Base-by-base conservation (phyloP, 108 stramenopile species). In the Parietichytrium sp. region DNA sequence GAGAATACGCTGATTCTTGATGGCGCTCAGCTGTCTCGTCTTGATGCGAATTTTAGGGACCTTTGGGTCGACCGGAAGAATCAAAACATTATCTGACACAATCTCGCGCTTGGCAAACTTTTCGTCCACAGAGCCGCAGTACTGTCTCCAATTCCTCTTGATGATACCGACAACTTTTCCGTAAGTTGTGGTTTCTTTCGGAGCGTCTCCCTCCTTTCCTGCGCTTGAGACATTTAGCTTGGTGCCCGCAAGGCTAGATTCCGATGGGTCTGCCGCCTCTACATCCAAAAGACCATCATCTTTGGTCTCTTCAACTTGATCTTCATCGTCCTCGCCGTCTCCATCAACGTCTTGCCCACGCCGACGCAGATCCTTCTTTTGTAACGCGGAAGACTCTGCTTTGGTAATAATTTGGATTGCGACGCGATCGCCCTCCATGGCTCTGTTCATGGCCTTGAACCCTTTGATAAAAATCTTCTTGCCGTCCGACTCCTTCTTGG, bases 401-500 rank as follows among this genome's bases (percentile, higher is more conserved):
- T 82, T 49, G 4, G 86, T 80, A 29, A 87, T 42, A 16, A 88
- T 47, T 8, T 29, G 31, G 29, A 99, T 85, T 4, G 95, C 95
- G 23, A 99, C 98, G 15, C 95, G 80, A 82, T 99, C 98, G 2
- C 97, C 98, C 79, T 98, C 96, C 26, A 98, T 87, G 0, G 96
- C 96, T 49, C 98, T 88, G 86, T 99, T 99, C 27, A 95, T 86
- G 87, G 93, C 84, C 48, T 47, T 26, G 15, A 45, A 48, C 3
- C 92, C 91, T 29, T 80, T 25, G 36, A 96, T 87, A 3, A 47
- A 4, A 20, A 72, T 30, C 48, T 30, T 18, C 50, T 81, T n/a
- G 4, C 47, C 50, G 23, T 81, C 81, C 3, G 51, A 36, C n/a
- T n/a, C n/a, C n/a, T n/a, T n/a, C n/a, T n/a, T n/a, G 29, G 23